phyloP scores from a whole-genome alignment of 2,329 filamentous ascomycete genomes.

The Trichothecium roseum region DNA sequence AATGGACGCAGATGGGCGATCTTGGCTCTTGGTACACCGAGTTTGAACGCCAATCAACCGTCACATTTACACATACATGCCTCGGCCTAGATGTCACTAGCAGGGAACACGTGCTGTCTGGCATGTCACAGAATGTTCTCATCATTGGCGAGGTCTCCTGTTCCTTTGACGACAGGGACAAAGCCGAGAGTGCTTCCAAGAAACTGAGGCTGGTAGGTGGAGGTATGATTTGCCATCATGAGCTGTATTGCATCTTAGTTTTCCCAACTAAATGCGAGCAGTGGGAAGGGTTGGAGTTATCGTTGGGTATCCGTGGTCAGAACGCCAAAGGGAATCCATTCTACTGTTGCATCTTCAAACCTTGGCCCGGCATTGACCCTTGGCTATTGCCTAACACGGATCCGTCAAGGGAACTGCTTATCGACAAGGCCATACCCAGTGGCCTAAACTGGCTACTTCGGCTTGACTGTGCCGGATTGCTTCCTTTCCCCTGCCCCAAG shows the following conservation, averaged over 20 bases:
- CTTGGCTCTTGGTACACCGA: conserved; percentile 13
- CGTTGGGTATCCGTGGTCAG: neutral
- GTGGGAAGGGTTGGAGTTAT: conserved; percentile 14
- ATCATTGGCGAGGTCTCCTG: conserved; percentile 9
- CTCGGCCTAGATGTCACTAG: conserved; percentile 17
- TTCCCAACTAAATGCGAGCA: conserved; percentile 24
- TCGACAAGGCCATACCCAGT: neutral
- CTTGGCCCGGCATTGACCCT: neutral
- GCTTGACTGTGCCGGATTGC: neutral
- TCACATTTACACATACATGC: conserved; percentile 25
- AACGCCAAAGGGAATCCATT: conserved; percentile 10
- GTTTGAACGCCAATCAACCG: conserved; percentile 12
- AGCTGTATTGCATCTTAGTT: conserved; percentile 26
- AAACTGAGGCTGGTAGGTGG: conserved; percentile 23
- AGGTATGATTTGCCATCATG: conserved; percentile 21
- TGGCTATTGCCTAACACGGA: no score
- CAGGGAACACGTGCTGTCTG: no score
- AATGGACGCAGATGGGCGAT: conserved; percentile 3
- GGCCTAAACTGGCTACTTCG: neutral
- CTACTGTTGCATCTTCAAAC: conserved; percentile 26
- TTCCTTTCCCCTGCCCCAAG: neutral
- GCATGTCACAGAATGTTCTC: conserved; percentile 2
- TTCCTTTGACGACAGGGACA: conserved; percentile 4
- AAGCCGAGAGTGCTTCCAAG: conserved; percentile 18
- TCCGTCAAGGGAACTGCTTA: no score